Base-by-base conservation (phyloP, 352 stramenopile species). In the Globisporangium iwayamae region DNA sequence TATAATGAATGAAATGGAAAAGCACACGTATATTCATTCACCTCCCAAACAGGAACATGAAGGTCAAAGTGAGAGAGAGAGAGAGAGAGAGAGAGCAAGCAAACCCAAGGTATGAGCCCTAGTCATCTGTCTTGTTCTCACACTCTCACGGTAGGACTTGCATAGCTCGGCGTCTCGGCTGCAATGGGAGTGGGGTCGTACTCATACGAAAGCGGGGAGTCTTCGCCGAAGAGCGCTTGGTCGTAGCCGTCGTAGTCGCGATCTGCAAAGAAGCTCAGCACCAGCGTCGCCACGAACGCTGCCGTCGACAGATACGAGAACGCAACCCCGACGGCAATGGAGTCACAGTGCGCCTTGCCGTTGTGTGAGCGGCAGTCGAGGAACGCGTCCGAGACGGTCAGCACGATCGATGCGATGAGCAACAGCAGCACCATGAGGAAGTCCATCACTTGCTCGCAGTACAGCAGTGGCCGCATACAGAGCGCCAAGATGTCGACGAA, bases 401-500 rank as follows among this genome's bases (percentile, higher is more conserved):
- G 54, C 43, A 67, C 62, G 32, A 67, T 56, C 13, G 62, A 67
- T 16, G 62, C 62, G 22, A 67, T 39, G 18, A 67, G 20, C 62
- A 67, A 36, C 30, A 67, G 54, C 5, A 67, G 54, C 32, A 43
- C 62, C 41, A 67, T 56, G 6, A 62, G 11, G 7, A 47, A 62
- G 28, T 67, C 62, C 62, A 67, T 67, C 53, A 60, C 34, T 30
- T 63, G 62, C 30, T 67, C 62, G 43, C 62, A 67, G 20, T 51
- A 67, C 30, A 67, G 53, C 39, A 67, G 41, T 9, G 62, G 62
- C 18, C 62, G 62, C 62, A 67, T 67, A 30, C 62, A 67, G 41
- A 56, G 30, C 54, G 32, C 43, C 28, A 67, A 10, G 41, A 67
- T 54, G 39, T 67, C 62, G 62, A 67, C 41, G 30, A 67, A 63